A percentile compares a stretch with the other conserved stretches of the same genome.
phyloP scores from a whole-genome alignment of 2,329 filamentous ascomycete species.

The Calonectria honghensis region DNA sequence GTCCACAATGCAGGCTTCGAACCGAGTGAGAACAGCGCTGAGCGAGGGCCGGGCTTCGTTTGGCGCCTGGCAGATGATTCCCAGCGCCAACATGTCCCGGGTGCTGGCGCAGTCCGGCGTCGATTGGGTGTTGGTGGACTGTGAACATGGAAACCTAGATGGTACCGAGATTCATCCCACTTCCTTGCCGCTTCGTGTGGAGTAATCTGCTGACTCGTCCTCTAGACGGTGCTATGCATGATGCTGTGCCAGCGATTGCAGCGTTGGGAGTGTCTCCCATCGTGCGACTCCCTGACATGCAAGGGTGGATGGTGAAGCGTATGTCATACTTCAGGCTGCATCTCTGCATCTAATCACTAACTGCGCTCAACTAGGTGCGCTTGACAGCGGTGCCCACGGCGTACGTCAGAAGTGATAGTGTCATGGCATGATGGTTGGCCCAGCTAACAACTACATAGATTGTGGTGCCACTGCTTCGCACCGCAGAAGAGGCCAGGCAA shows the following conservation, averaged over 20 bases:
- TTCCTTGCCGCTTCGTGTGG: neutral
- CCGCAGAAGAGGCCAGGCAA: constrained; percentile 65
- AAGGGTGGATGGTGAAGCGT: constrained; percentile 69
- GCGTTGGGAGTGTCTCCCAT: constrained; percentile 65
- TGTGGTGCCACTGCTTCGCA: constrained; percentile 67
- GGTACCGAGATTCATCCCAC: constrained; percentile 55
- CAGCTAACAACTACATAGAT: constrained; percentile 57
- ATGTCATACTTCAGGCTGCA: constrained; percentile 20
- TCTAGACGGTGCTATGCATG: constrained; percentile 70
- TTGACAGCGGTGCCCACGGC: constrained; percentile 70
- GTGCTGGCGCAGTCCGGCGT: constrained; percentile 76
- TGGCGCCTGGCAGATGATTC: constrained; percentile 79
- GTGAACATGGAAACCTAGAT: constrained; percentile 72
- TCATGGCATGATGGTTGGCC: neutral
- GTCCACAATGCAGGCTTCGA: constrained; percentile 65
- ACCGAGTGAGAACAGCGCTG: constrained; percentile 71
- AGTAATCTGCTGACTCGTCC: constrained; percentile 27
- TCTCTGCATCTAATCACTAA: constrained; percentile 16
- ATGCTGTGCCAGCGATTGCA: constrained; percentile 71
- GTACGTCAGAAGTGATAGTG: constrained; percentile 58
- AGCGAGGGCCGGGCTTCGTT: constrained; percentile 68
- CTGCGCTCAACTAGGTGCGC: constrained; percentile 60
- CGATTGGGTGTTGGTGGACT: constrained; percentile 79
- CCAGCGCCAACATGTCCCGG: constrained; percentile 75
- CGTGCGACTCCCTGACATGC: constrained; percentile 72